Percentiles rank a stretch among this genome's conserved stretches.
phyloP scores from a whole-genome alignment of 306 rosid species.

The Elaeagnus macrophylla region DNA sequence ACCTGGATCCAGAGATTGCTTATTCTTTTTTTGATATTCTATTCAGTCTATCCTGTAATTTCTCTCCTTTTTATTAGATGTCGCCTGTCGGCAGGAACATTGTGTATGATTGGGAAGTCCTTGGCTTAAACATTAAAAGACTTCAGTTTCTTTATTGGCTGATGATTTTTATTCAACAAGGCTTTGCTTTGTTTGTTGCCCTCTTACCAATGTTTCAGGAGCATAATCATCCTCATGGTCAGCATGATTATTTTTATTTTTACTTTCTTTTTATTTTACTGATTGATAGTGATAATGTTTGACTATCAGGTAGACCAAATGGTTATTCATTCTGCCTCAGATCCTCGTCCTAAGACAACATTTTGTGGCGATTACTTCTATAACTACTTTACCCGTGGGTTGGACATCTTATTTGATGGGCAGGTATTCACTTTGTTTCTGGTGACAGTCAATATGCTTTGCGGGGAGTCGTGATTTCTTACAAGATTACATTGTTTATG shows the following conservation, averaged over 20 bases:
- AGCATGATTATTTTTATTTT: not conserved
- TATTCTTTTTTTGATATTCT: not conserved
- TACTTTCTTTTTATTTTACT: not conserved
- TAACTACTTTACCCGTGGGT: conserved; percentile 89
- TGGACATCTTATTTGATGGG: conserved; percentile 93
- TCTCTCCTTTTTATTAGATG: not conserved
- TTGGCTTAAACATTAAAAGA: too few species aligned
- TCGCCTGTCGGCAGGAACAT: too few species aligned
- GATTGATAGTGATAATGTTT: conserved; percentile 10
- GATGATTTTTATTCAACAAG: too few species aligned
- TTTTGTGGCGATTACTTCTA: conserved; percentile 95
- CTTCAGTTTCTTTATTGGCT: too few species aligned
- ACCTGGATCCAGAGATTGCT: not conserved
- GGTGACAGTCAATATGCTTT: conserved; percentile 3
- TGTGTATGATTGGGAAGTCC: too few species aligned
- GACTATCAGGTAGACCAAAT: conserved; percentile 78
- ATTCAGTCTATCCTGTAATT: not conserved
- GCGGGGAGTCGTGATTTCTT: not conserved
- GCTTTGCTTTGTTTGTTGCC: too few species aligned
- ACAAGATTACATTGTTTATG: conserved; percentile 10
- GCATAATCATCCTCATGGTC: not conserved
- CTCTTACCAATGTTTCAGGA: not conserved
- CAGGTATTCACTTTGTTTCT: conserved; percentile 44
- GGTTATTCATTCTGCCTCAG: conserved; percentile 95
- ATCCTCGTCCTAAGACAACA: conserved; percentile 83